Percentiles rank a stretch among this genome's conserved stretches.
Evolutionary conservation across 1,139 yeast species (phyloP).

Genomic region (Geotrichum aggregatum): DNA sequence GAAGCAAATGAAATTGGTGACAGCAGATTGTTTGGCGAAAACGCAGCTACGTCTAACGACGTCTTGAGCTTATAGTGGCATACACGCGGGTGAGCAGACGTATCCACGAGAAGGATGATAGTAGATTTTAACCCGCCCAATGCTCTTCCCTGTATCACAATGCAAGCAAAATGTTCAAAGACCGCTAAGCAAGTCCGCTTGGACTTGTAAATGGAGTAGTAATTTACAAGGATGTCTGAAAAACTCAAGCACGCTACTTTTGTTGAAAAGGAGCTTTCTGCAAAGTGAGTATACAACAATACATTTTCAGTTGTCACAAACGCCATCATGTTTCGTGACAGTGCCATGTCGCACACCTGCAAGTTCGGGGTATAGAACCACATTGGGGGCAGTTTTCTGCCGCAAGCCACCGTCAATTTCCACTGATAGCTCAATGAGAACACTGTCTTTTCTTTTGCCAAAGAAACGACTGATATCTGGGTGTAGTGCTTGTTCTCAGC

Average conservation of each 20-base stretch:
- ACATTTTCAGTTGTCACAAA: conserved; percentile 23
- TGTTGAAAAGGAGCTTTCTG: not conserved
- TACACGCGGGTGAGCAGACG: not conserved
- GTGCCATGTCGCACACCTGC: conserved; percentile 24
- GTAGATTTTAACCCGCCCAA: not conserved
- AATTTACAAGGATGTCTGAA: not conserved
- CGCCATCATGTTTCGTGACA: conserved; percentile 20
- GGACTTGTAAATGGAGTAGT: not conserved
- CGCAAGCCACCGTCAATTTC: conserved; percentile 10
- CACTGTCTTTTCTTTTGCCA: conserved; percentile 11
- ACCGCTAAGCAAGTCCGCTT: conserved; percentile 5
- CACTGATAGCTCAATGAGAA: conserved; percentile 22
- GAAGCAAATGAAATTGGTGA: not conserved
- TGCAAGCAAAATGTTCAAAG: not conserved
- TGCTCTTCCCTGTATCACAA: conserved; percentile 12
- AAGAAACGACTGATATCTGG: conserved; percentile 15
- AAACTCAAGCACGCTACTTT: conserved; percentile 4
- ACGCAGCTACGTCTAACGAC: conserved; percentile 3
- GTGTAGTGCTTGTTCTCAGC: conserved; percentile 1
- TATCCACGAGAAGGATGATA: conserved; percentile 3
- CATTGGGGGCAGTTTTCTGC: conserved; percentile 17
- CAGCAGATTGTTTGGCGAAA: conserved; percentile 9
- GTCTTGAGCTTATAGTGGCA: conserved; percentile 7
- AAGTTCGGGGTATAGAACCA: conserved; percentile 24
- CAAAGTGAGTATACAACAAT: not conserved